A percentile compares a stretch with the other conserved stretches of the same genome.
phyloP scores from a whole-genome alignment of 352 stramenopile genomes.

The Phytophthora tentaculata region DNA sequence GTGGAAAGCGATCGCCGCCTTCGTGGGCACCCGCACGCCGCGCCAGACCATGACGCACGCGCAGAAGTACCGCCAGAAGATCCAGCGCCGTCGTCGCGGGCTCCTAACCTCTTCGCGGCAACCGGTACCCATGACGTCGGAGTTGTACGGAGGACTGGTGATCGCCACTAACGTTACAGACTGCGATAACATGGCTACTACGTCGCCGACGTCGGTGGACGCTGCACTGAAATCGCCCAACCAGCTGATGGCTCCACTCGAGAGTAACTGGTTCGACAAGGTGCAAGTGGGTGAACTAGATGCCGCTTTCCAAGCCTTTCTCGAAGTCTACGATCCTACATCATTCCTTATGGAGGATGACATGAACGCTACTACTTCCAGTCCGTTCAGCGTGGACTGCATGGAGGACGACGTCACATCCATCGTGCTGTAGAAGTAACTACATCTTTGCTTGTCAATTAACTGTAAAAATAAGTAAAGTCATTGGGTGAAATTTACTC shows the following conservation, averaged over 20 bases:
- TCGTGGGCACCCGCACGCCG: slow-evolving; percentile 59
- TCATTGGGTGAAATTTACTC: slow-evolving; percentile 15
- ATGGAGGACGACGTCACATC: slow-evolving; percentile 13
- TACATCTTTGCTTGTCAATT: slow-evolving; percentile 8
- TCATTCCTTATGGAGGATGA: slow-evolving; percentile 27
- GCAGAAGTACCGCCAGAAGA: slow-evolving; percentile 93
- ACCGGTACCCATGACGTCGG: slow-evolving; percentile 15
- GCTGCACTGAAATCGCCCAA: background rate
- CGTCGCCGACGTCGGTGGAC: slow-evolving; percentile 27
- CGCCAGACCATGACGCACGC: slow-evolving; percentile 95
- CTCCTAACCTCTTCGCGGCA: slow-evolving; percentile 33
- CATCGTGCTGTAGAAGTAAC: slow-evolving; percentile 28
- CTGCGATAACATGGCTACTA: slow-evolving; percentile 1
- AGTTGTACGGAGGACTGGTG: slow-evolving; percentile 14
- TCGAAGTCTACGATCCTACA: slow-evolving; percentile 34
- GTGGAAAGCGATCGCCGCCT: slow-evolving; percentile 55
- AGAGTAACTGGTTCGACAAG: slow-evolving; percentile 37
- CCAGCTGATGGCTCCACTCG: slow-evolving; percentile 4
- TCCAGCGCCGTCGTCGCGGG: slow-evolving; percentile 48
- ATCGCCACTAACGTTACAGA: slow-evolving; percentile 14
- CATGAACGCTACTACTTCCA: background rate
- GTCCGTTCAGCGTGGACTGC: background rate
- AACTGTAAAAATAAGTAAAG: slow-evolving; percentile 15
- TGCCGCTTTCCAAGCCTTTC: slow-evolving; percentile 27
- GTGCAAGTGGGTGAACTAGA: slow-evolving; percentile 29